phyloP scores from a whole-genome alignment of 306 rosid genomes.

The Abrus pulchellus region DNA sequence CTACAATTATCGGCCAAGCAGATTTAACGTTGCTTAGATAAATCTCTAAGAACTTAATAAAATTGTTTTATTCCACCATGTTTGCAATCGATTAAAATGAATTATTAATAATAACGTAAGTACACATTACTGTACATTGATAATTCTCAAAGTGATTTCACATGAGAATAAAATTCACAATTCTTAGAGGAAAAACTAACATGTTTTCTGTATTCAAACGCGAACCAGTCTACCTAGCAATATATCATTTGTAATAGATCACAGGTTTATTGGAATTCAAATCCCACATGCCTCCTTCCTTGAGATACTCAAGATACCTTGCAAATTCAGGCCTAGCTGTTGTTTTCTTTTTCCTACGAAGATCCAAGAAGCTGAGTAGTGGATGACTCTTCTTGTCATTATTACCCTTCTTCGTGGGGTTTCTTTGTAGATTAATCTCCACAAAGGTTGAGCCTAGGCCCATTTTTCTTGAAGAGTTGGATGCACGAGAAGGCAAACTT shows the following conservation, averaged over 20 bases:
- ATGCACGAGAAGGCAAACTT: conserved; percentile 56
- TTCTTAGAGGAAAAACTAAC: not conserved
- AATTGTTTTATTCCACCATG: not conserved
- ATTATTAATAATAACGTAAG: not conserved
- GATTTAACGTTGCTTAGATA: too few species aligned
- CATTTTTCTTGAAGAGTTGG: conserved; percentile 37
- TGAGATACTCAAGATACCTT: conserved; percentile 70
- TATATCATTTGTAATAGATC: conserved; percentile 60
- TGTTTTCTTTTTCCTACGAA: conserved; percentile 64
- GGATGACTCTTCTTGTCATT: conserved; percentile 59
- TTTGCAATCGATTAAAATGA: conserved; percentile 15
- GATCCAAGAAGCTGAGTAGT: conserved; percentile 56
- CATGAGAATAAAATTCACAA: not conserved
- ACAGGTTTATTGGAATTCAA: conserved; percentile 66
- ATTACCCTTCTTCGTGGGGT: conserved; percentile 57
- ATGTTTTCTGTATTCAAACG: not conserved
- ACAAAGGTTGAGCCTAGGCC: conserved; percentile 43
- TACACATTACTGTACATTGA: not conserved
- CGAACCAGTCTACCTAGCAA: conserved; percentile 5
- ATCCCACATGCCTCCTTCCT: conserved; percentile 81
- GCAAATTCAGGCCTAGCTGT: conserved; percentile 74
- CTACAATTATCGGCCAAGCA: too few species aligned
- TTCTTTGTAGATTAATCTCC: conserved; percentile 47
- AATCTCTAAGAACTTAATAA: too few species aligned
- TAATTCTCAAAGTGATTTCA: conserved; percentile 13